Evolutionary conservation across 192 early-diverging fungal species (phyloP), one percentile per base, ranked within the genome.

Genomic region (Coemansia sp.): DNA sequence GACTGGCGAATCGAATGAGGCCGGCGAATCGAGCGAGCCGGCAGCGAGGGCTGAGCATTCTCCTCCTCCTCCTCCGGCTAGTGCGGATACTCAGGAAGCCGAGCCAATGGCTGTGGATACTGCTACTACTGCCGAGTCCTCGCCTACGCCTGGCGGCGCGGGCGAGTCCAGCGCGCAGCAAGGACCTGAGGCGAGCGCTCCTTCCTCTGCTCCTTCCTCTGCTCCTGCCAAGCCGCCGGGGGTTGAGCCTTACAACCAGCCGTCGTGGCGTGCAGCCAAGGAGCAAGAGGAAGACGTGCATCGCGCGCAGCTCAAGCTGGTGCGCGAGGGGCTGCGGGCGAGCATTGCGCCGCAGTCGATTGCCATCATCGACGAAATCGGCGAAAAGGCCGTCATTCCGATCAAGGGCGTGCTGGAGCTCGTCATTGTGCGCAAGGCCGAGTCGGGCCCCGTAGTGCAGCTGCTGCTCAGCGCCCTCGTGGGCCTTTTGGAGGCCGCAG

Each of bases 301-400:
- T 6, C 75, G 72, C 59, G 47, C 41, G 42, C 62, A 59, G 63
- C 56, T 75, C 56, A 68, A 57, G 35, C 51, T 70, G 43, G 57
- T 65, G 68, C 88, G 65, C 68, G 90, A 78, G 56, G 77, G 59
- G 77, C 86, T 84, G 68, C 81, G 74, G 40, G 76, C 75, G 59
- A 88, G 85, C 63, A 81, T 66, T 62, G 64, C 71, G 8, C 77
- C 73, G n/a, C 74, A 75, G n/a, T 60, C 59, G 4, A 70, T 82
- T 43, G 73, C 64, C 12, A 27, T 84, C 3, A 35, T 82, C 0
- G 71, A 80, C 61, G 68, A 73, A 62, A 60, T 71, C 47, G 76
- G 72, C 35, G 67, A 73, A 37, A 69, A 73, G 70, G 77, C 73
- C 0, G 77, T 79, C 7, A 11, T 72, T 1, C 70, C 72, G 32